Base-by-base conservation (phyloP, 73 alveolate species). In the Blepharisma stoltei region DNA sequence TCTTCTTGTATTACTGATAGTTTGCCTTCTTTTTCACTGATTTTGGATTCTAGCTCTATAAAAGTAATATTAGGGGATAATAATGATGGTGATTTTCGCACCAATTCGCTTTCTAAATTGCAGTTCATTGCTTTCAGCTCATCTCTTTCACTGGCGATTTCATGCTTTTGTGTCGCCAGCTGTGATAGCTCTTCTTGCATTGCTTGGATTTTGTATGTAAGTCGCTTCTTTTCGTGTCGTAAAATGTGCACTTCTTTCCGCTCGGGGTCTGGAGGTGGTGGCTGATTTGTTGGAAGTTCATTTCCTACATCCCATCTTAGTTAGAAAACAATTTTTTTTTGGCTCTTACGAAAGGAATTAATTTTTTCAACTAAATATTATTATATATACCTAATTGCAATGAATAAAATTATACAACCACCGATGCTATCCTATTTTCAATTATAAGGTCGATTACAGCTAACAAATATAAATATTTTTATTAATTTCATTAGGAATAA, bases 241-340 rank as follows among this genome's bases (percentile, higher is more conserved):
- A 60, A 38, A 25, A 60, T 60, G 14, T 60, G 46, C 18, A 60
- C 23, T 60, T 60, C 73, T 60, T 60, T 60, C 46, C 23, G 14
- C 18, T 60, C 23, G 4, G 23, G 46, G 14, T 60, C 73, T 14
- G 73, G 14, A 60, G 18, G n/a, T 60, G 14, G 73, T 20, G 23
- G 14, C 3, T 14, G 73, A 38, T 60, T 38, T 1, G 14, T 38
- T 20, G 18, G 18, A 5, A 32, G 41, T 32, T 38, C 73, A 14
- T 60, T 38, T 25, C 73, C 73, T 18, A n/a, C n/a, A n/a, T n/a
- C n/a, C n/a, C n/a, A n/a, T n/a, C n/a, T n/a, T n/a, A n/a, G n/a
- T n/a, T n/a, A n/a, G n/a, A n/a, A n/a, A n/a, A n/a, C n/a, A n/a
- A n/a, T n/a, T n/a, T n/a, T n/a, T n/a, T n/a, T n/a, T n/a, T n/a